Percentiles rank a stretch among this genome's conserved stretches.
Conservation (phyloP, 2,329 filamentous ascomycete species). For the Aaosphaeria pasadenensis region DNA sequence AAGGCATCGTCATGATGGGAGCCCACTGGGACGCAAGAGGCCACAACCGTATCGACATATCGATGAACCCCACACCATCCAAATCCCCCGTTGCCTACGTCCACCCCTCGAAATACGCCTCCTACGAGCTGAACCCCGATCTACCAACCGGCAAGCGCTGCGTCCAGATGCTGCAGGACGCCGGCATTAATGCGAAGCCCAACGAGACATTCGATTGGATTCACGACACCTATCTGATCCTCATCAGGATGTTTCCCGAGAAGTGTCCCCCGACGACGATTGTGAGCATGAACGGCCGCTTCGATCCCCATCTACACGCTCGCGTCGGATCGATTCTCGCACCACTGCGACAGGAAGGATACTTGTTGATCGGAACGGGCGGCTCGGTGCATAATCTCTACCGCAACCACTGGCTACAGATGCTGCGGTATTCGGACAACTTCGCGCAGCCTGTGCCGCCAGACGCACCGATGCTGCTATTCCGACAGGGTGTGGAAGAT, state of each 20-base stretch:
- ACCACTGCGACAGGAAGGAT: constrained; percentile 52
- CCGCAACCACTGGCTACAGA: constrained; percentile 63
- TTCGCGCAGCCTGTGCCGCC: constrained; percentile 60
- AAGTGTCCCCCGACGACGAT: constrained; percentile 65
- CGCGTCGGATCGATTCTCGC: constrained; percentile 57
- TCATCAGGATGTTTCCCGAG: constrained; percentile 67
- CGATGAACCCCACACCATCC: constrained; percentile 57
- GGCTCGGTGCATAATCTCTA: constrained; percentile 70
- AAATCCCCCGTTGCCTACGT: constrained; percentile 68
- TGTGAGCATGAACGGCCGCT: constrained; percentile 53
- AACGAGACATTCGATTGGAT: constrained; percentile 67
- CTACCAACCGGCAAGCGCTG: constrained; percentile 51
- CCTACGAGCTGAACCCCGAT: constrained; percentile 62
- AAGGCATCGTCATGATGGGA: constrained; percentile 66
- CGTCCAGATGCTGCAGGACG: constrained; percentile 48
- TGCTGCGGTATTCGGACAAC: constrained; percentile 62
- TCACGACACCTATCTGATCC: constrained; percentile 67
- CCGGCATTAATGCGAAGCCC: constrained; percentile 53
- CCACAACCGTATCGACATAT: constrained; percentile 56
- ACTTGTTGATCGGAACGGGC: constrained; percentile 58
- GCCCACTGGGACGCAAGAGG: constrained; percentile 63
- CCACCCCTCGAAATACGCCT: constrained; percentile 61
- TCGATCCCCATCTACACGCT: constrained; percentile 57
- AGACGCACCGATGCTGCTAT: constrained; percentile 60
- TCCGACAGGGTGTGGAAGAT: constrained; percentile 63